Evolutionary conservation across 208 protist genomes (phyloP).

Genomic region (Leishmania tropica): DNA sequence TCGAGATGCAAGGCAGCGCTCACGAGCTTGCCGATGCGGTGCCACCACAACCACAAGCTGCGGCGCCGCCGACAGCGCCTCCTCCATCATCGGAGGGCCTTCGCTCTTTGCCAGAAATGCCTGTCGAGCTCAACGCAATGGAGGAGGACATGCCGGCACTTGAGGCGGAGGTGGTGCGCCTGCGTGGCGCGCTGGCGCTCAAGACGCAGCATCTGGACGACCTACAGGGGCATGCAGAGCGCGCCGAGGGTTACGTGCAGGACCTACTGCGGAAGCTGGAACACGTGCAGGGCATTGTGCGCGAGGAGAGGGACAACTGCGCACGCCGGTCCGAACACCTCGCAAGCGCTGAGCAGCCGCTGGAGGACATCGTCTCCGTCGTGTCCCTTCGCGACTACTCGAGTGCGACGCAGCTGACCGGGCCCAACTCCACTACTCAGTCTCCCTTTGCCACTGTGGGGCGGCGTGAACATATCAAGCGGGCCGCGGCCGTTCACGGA

Average conservation of each 20-base stretch:
- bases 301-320: conserved; percentile 21
- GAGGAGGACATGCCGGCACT: not conserved
- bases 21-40: not conserved
- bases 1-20: not conserved
- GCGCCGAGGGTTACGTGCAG: conserved; percentile 19
- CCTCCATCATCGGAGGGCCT: not conserved
- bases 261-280: conserved; percentile 12
- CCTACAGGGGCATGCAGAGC: conserved; percentile 23
- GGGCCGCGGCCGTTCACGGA: not conserved
- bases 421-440: not conserved
- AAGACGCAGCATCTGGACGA: conserved; percentile 28
- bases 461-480: not conserved
- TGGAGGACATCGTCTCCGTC: conserved; percentile 11
- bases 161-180: conserved; percentile 15
- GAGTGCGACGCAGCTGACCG: not conserved
- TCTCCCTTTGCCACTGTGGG: conserved; percentile 1
- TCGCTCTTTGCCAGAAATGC: no score
- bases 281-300: conserved; percentile 13
- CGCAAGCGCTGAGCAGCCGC: conserved; percentile 6
- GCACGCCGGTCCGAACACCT: conserved; percentile 23
- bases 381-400: conserved; percentile 15
- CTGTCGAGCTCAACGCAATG: not conserved
- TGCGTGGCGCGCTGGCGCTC: not conserved
- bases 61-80: no score
- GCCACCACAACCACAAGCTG: not conserved